These are phyloP conservation scores for Paramecium sonneborni DNA, from an alignment of 73 alveolate species.

Conservation along the genomic window DNA sequence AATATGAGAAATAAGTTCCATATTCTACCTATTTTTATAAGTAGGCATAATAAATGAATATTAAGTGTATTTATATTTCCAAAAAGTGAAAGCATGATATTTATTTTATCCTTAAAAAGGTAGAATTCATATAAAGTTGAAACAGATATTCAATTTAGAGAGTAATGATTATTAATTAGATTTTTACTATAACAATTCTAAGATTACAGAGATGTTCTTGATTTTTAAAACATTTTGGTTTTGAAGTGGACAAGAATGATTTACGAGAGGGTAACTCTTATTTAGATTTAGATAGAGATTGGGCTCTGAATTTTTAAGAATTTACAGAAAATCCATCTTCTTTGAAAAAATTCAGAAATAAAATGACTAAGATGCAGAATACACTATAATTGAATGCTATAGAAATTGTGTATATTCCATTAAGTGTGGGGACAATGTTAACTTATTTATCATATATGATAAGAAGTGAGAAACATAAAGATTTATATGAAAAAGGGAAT, in stretches of 20 bases:
- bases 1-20: neutral
- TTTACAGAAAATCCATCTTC: constrained; percentile 29
- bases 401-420: neutral
- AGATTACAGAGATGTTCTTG: constrained; percentile 23
- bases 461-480: neutral
- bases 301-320: constrained; percentile 30
- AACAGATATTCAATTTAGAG: constrained; percentile 23
- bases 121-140: neutral
- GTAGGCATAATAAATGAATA: neutral
- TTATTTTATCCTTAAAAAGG: constrained; percentile 30
- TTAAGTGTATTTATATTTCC: neutral
- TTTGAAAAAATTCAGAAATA: neutral
- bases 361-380: neutral
- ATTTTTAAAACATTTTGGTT: constrained; percentile 54
- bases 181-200: neutral
- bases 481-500: neutral
- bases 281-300: neutral
- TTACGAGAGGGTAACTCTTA: neutral
- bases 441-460: constrained; percentile 16
- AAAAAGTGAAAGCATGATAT: constrained; percentile 24
- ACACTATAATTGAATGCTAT: neutral
- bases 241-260: neutral
- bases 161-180: neutral
- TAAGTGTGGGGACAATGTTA: constrained; percentile 33
- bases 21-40: neutral